Percentiles rank a stretch among this genome's conserved stretches.
These are phyloP conservation scores for Suillus weaverae DNA, from an alignment of 768 basidiomycete species.

Conservation along the genomic window DNA sequence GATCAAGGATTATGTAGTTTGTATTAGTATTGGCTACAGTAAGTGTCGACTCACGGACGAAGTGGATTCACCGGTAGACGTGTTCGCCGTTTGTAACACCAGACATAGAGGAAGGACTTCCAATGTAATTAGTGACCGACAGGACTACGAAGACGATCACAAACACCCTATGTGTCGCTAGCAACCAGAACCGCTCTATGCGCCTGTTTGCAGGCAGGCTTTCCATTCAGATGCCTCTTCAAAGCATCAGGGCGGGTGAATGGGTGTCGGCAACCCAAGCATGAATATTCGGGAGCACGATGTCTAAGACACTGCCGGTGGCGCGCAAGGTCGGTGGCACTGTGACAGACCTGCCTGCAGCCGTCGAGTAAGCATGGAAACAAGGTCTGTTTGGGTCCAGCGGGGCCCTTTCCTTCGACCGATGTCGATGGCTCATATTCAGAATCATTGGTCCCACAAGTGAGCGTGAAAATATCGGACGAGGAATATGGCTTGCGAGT, in stretches of 20 bases:
- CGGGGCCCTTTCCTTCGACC: neutral
- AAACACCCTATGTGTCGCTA: neutral
- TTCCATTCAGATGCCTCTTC: slow-evolving; percentile 34
- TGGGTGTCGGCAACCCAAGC: slow-evolving; percentile 25
- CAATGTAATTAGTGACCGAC: neutral
- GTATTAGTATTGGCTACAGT: neutral
- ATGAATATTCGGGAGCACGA: slow-evolving; percentile 20
- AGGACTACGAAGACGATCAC: neutral
- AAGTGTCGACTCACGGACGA: neutral
- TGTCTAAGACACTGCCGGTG: slow-evolving; percentile 33
- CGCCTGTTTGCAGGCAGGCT: slow-evolving; percentile 26
- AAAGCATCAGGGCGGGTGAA: slow-evolving; percentile 33
- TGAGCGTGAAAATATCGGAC: neutral
- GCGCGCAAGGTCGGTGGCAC: slow-evolving; percentile 27
- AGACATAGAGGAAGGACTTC: neutral
- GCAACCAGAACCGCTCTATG: slow-evolving; percentile 19
- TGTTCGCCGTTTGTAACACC: neutral
- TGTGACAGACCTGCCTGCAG: slow-evolving; percentile 31
- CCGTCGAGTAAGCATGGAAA: slow-evolving; percentile 25
- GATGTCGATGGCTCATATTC: neutral
- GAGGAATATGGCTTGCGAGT: neutral
- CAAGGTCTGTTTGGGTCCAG: slow-evolving; percentile 12
- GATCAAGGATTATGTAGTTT: neutral
- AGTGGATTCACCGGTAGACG: neutral
- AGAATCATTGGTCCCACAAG: neutral